Base-by-base conservation (phyloP, 2,329 filamentous ascomycete species). In the Microdochium bolleyi region DNA sequence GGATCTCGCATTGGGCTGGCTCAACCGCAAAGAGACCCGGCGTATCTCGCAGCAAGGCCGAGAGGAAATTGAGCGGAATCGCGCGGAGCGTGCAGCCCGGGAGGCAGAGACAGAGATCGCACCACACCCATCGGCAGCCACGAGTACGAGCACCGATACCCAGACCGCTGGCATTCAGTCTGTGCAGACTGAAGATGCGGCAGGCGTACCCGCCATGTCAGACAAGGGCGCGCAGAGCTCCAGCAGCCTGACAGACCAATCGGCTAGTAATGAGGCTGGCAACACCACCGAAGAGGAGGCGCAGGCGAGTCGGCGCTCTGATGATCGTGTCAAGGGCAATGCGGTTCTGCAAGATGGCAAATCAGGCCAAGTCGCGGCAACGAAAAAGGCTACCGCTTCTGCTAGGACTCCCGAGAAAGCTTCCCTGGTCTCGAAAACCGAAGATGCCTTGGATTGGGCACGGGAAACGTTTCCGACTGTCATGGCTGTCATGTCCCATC, bases 381-480 rank as follows among this genome's bases (percentile, higher is more conserved):
- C n/a, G 14, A 38, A 46, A 22, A 11, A 46, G 16, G 19, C 8
- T 24, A 11, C 41, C 5, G 19, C 16, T 11, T 19, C 16, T 8
- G 41, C 16, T 13, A 19, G 21, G 41, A 46, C 14, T 2, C 3
- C 48, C 8, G n/a, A 13, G 16, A 49, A 49, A 24, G 25, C 24
- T 7, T 30, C 25, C 27, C 14, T 49, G 48, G 48, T 49, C 24
- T 27, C 48, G 10, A 46, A 8, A 13, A 22, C 19, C 3, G 41
- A 57, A 58, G 1, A 65, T 78, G 11, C 53, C 60, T 0, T 81
- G 80, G 53, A 62, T 64, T n/a, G 88, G 84, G 70, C 70, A 0
- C 82, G 85, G 55, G 83, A 85, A 61, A 89, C 85, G 0, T 89
- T 89, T 49, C 87, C 87, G 0, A 89, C 85, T 0, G 79, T 80